phyloP scores from a whole-genome alignment of 1,284 basidiomycete species.

The Trichosporon sp. region DNA sequence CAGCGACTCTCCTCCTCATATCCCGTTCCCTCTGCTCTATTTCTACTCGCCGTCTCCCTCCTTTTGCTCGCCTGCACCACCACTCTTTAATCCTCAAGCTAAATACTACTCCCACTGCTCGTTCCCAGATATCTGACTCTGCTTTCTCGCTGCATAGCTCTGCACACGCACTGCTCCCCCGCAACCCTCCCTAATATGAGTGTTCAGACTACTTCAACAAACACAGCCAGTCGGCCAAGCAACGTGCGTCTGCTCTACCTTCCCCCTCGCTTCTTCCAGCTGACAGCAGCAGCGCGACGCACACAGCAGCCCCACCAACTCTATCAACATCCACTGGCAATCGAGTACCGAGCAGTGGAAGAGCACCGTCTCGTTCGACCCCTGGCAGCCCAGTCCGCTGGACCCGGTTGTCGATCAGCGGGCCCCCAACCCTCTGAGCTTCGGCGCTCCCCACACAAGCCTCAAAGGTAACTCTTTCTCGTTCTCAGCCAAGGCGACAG shows the following conservation, averaged over 20 bases:
- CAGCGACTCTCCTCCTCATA: neutral
- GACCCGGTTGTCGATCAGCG: neutral
- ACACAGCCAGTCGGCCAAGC: neutral
- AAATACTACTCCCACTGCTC: neutral
- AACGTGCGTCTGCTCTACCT: neutral
- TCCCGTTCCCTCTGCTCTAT: neutral
- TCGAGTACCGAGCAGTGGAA: neutral
- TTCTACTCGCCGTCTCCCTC: neutral
- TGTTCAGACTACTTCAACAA: neutral
- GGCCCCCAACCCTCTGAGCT: neutral
- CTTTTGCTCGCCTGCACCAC: neutral
- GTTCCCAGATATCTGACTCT: neutral
- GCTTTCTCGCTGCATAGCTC: neutral
- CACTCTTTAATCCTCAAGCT: neutral
- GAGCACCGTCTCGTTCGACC: neutral
- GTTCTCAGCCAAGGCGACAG: neutral
- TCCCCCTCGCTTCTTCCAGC: neutral
- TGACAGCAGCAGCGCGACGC: neutral
- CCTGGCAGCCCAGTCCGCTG: neutral
- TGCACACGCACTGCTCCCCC: neutral
- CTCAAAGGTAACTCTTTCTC: neutral
- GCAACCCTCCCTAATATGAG: slow-evolving; percentile 1
- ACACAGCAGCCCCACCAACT: neutral
- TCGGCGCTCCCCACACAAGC: neutral
- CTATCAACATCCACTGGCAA: slow-evolving; percentile 1